A percentile compares a stretch with the other conserved stretches of the same genome.
Evolutionary conservation across 2,329 filamentous ascomycete genomes (phyloP).

Genomic region (Colletotrichum filicis): DNA sequence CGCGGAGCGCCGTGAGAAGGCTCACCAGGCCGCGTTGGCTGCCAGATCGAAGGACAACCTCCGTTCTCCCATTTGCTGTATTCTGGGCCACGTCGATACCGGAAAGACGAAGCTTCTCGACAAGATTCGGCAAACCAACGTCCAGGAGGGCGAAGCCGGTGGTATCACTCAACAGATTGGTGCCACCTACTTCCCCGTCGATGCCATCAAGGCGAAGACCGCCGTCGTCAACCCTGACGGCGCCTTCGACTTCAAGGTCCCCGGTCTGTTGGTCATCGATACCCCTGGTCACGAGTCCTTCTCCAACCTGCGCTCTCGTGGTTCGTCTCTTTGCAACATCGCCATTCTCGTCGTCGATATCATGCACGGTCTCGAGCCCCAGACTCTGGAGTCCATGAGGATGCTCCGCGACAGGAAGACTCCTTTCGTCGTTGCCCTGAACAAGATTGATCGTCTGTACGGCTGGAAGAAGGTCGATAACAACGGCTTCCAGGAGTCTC

Average conservation of each 20-base stretch:
- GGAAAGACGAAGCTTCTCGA: slow-evolving; percentile 99
- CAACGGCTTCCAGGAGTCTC: slow-evolving; percentile 95
- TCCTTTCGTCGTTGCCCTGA: slow-evolving; percentile 97
- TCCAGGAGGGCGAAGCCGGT: slow-evolving; percentile 98
- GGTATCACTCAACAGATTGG: slow-evolving; percentile 99
- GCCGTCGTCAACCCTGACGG: slow-evolving; percentile 91
- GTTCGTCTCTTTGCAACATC: slow-evolving; percentile 98
- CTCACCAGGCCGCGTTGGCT: slow-evolving; percentile 90
- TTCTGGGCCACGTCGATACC: slow-evolving; percentile 99
- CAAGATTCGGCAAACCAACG: slow-evolving; percentile 98
- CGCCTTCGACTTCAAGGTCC: slow-evolving; percentile 95
- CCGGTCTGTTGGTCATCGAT: slow-evolving; percentile 95
- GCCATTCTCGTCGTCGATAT: slow-evolving; percentile 99
- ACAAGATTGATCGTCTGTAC: slow-evolving; percentile 99
- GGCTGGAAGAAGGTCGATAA: slow-evolving; percentile 99
- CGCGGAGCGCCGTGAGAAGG: slow-evolving; percentile 86
- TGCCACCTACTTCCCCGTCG: slow-evolving; percentile 98
- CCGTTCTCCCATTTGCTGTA: slow-evolving; percentile 98
- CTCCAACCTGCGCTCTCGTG: slow-evolving; percentile 95
- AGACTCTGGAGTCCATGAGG: slow-evolving; percentile 97
- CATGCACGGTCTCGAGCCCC: slow-evolving; percentile 98
- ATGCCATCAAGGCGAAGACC: slow-evolving; percentile 92
- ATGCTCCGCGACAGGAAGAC: slow-evolving; percentile 93
- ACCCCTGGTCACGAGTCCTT: slow-evolving; percentile 99
- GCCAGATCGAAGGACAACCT: slow-evolving; percentile 94